phyloP scores from a whole-genome alignment of 192 early-diverging fungal genomes.

The Glomus cerebriforme region DNA sequence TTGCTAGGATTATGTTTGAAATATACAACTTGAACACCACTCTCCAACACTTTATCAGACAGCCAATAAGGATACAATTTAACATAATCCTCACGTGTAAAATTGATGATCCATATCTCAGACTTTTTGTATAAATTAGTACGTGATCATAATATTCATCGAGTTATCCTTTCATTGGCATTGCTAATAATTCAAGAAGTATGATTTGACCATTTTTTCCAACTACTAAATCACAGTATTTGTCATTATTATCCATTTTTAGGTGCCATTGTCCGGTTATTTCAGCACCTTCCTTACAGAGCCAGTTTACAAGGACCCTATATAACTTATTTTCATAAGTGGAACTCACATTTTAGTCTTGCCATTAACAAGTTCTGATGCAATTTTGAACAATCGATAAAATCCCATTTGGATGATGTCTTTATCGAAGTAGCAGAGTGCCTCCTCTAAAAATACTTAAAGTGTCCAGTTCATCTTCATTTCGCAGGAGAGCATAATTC shows the following conservation, averaged over 20 bases:
- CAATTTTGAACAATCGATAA: constrained; percentile 30
- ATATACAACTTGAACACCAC: constrained; percentile 18
- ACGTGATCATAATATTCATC: constrained; percentile 13
- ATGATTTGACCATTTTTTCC: background rate
- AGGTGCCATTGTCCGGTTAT: constrained; percentile 9
- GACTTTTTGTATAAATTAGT: constrained; percentile 14
- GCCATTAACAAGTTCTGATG: background rate
- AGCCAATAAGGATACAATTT: background rate
- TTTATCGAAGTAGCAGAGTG: constrained; percentile 32
- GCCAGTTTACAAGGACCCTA: constrained; percentile 16
- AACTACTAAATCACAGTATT: background rate
- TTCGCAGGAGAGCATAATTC: background rate
- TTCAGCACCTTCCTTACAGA: background rate
- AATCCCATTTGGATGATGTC: constrained; percentile 18
- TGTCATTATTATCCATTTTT: background rate
- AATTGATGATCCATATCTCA: constrained; percentile 26
- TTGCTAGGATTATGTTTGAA: no score
- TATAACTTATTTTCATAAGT: constrained; percentile 1
- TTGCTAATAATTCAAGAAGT: constrained; percentile 27
- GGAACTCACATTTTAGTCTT: background rate
- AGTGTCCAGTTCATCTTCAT: constrained; percentile 28
- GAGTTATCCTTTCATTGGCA: background rate
- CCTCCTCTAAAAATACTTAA: constrained; percentile 26
- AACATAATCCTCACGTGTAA: constrained; percentile 17
- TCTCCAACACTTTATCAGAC: background rate